Conservation (phyloP, 805 yeast genomes). For the Yarrowia bubula region DNA sequence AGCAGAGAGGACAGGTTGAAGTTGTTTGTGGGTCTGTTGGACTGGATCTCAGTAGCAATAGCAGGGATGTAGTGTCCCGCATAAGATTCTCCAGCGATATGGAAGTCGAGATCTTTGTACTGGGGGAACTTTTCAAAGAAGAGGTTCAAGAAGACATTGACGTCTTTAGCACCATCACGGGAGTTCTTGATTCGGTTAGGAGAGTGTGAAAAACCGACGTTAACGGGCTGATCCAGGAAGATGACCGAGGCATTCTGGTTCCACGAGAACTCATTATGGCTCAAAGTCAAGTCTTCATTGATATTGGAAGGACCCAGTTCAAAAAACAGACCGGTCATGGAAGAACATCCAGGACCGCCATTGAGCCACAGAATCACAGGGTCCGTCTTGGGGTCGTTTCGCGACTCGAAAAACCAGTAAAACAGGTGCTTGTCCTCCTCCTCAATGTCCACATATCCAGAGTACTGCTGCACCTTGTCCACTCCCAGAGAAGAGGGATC, state of each 20-base stretch:
- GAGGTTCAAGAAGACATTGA: constrained; percentile 74
- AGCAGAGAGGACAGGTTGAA: constrained; percentile 73
- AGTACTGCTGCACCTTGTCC: constrained; percentile 65
- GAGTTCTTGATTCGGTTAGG: constrained; percentile 63
- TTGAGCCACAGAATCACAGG: constrained; percentile 90
- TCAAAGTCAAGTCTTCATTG: constrained; percentile 61
- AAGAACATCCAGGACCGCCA: constrained; percentile 97
- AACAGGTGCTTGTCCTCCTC: constrained; percentile 84
- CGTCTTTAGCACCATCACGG: constrained; percentile 83
- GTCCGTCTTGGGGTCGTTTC: constrained; percentile 81
- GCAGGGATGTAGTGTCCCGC: constrained; percentile 94
- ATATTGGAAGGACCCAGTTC: constrained; percentile 89
- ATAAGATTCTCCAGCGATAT: constrained; percentile 90
- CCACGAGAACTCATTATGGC: constrained; percentile 83
- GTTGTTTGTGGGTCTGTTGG: constrained; percentile 45
- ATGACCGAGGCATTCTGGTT: constrained; percentile 85
- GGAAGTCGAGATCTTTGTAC: constrained; percentile 58
- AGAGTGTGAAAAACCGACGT: constrained; percentile 87
- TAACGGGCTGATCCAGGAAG: constrained; percentile 91
- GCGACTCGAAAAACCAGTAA: constrained; percentile 90
- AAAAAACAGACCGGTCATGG: constrained; percentile 83
- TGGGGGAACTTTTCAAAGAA: constrained; percentile 84
- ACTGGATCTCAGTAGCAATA: constrained; percentile 56
- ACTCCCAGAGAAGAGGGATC: constrained; percentile 66
- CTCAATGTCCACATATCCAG: constrained; percentile 70